These are phyloP conservation scores for Cladosporium phlei DNA, from an alignment of 2,329 filamentous ascomycete genomes.

Conservation along the genomic window DNA sequence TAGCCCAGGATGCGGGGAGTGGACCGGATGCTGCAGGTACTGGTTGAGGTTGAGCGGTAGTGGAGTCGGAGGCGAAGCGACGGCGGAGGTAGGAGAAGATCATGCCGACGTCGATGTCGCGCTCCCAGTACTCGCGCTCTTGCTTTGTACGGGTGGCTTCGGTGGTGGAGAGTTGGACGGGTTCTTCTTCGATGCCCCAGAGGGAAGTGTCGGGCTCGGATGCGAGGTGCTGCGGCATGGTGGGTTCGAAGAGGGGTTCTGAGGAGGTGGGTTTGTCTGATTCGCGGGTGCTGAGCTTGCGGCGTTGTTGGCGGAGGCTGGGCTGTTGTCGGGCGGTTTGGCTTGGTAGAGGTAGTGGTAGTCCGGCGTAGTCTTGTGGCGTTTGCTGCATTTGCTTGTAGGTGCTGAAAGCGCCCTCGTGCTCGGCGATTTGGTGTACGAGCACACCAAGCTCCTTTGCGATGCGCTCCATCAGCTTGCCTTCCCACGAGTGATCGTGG, in stretches of 20 bases:
- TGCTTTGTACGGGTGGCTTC: slow-evolving; percentile 28
- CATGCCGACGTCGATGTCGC: slow-evolving; percentile 82
- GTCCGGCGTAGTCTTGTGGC: slow-evolving; percentile 68
- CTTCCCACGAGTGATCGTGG: slow-evolving; percentile 58
- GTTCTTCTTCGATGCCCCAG: slow-evolving; percentile 64
- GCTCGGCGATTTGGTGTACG: slow-evolving; percentile 76
- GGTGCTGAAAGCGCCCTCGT: slow-evolving; percentile 83
- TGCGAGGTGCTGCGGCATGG: slow-evolving; percentile 26
- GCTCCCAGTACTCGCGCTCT: slow-evolving; percentile 82
- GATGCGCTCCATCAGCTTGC: slow-evolving; percentile 74
- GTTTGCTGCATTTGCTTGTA: slow-evolving; percentile 70
- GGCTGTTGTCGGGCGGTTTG: slow-evolving; percentile 15
- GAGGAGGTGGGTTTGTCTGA: slow-evolving; percentile 17
- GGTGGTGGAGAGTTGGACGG: slow-evolving; percentile 29
- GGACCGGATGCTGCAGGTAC: slow-evolving; percentile 22
- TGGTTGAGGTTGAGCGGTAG: slow-evolving; percentile 14
- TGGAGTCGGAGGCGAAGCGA: slow-evolving; percentile 58
- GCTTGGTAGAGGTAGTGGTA: slow-evolving; percentile 16
- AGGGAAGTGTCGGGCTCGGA: slow-evolving; percentile 49
- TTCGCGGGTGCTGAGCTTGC: slow-evolving; percentile 8
- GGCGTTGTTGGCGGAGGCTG: slow-evolving; percentile 25
- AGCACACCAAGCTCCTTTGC: slow-evolving; percentile 80
- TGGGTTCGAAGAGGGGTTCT: slow-evolving; percentile 28
- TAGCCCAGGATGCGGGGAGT: slow-evolving; percentile 33
- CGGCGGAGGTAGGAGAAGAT: slow-evolving; percentile 83